These are phyloP conservation scores for Hypoxylon cercidicola DNA, from an alignment of 495 filamentous ascomycete species.

Conservation along the genomic window DNA sequence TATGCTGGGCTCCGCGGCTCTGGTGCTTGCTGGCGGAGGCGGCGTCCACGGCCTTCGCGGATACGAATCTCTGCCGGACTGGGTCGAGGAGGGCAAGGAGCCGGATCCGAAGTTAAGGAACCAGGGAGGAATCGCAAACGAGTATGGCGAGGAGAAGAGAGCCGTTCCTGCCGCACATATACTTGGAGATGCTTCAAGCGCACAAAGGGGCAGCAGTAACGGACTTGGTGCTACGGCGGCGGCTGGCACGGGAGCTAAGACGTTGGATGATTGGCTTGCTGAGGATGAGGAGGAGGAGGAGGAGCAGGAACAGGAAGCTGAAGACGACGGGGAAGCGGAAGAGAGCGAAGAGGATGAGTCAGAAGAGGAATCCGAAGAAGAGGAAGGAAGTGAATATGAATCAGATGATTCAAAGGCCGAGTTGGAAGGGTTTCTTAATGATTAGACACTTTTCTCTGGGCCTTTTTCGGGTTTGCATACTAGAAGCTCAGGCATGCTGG, in stretches of 20 bases:
- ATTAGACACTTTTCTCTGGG: slow-evolving; percentile 1
- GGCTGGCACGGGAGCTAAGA: slow-evolving; percentile 67
- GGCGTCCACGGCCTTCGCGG: slow-evolving; percentile 76
- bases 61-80: slow-evolving; percentile 81
- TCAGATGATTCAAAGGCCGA: slow-evolving; percentile 48
- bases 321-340: slow-evolving; percentile 42
- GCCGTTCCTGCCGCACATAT: slow-evolving; percentile 70
- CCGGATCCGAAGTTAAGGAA: slow-evolving; percentile 80
- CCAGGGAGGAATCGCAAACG: slow-evolving; percentile 44
- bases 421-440: slow-evolving; percentile 44
- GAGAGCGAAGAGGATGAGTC: slow-evolving; percentile 50
- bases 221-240: slow-evolving; percentile 60
- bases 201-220: slow-evolving; percentile 54
- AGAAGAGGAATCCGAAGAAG: slow-evolving; percentile 63
- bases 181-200: slow-evolving; percentile 66
- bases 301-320: slow-evolving; percentile 26
- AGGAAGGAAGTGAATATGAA: slow-evolving; percentile 57
- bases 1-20: slow-evolving; percentile 81
- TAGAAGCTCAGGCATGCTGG: background rate
- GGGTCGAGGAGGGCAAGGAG: slow-evolving; percentile 83
- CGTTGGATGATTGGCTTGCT: slow-evolving; percentile 88
- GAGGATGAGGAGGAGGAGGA: slow-evolving; percentile 66
- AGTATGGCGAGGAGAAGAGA: slow-evolving; percentile 54
- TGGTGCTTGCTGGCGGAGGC: slow-evolving; percentile 81
- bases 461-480: slow-evolving; percentile 10